Evolutionary conservation across 108 stramenopile genomes (phyloP).

Genomic region (Cyclotella atomus): DNA sequence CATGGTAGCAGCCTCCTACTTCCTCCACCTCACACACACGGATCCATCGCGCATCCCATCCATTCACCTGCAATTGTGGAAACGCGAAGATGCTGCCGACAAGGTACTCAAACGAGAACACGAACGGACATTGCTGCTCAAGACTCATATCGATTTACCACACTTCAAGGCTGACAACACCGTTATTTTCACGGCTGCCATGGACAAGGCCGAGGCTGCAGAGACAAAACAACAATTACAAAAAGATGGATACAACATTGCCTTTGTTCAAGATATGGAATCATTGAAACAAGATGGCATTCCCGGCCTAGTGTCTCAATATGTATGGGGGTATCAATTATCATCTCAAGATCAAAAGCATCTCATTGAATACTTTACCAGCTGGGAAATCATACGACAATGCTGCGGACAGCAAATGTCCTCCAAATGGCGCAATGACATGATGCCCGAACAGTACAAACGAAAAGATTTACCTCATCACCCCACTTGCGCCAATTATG

Average conservation of each 20-base stretch:
- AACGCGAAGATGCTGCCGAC: constrained; percentile 5
- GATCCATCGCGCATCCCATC: constrained; percentile 10
- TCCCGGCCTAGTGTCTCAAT: constrained; percentile 14
- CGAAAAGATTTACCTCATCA: constrained; percentile 13
- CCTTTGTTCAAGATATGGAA: constrained; percentile 49
- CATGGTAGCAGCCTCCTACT: constrained; percentile 39
- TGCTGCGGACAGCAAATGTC: constrained; percentile 55
- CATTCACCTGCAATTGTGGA: constrained; percentile 20
- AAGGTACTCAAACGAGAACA: constrained; percentile 4
- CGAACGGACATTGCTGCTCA: constrained; percentile 12
- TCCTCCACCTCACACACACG: constrained; percentile 29
- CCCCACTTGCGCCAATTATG: constrained; percentile 33
- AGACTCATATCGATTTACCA: constrained; percentile 28
- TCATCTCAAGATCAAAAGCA: constrained; percentile 3
- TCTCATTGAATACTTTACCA: constrained; percentile 37
- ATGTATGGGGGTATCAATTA: constrained; percentile 32
- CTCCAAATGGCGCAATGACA: constrained; percentile 36
- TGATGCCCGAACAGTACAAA: constrained; percentile 40
- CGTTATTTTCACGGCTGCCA: constrained; percentile 37
- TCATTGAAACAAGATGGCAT: constrained; percentile 27
- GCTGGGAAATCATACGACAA: constrained; percentile 50
- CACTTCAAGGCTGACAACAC: constrained; percentile 21
- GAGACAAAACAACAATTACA: constrained; percentile 5
- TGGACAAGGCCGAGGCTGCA: constrained; percentile 23
- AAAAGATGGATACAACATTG: constrained; percentile 32